These are phyloP conservation scores for Kokia cookei DNA, from an alignment of 441 rosid species.

Conservation along the genomic window DNA sequence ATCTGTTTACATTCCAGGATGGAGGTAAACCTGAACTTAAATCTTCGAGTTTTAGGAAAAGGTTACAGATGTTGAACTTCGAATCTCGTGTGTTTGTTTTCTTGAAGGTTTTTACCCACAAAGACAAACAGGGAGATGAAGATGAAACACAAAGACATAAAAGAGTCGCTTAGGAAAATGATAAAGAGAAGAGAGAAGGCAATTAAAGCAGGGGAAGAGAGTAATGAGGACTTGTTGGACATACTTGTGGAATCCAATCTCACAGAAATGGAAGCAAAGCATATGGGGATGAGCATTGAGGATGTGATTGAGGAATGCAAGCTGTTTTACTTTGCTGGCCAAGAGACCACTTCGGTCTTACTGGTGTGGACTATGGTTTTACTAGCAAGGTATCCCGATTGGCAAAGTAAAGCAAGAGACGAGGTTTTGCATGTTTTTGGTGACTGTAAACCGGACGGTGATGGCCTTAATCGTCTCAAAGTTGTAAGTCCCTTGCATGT, in stretches of 20 bases:
- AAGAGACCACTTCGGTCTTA: conserved; percentile 18
- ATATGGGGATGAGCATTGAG: conserved; percentile 14
- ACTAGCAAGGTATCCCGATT: conserved; percentile 11
- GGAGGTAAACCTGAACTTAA: conserved; percentile 5
- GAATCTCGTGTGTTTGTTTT: background rate
- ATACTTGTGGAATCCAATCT: conserved; percentile 20
- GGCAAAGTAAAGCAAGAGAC: conserved; percentile 27
- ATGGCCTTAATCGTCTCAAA: conserved; percentile 33
- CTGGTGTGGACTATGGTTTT: conserved; percentile 24
- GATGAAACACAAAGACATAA: background rate
- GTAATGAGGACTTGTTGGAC: conserved; percentile 16
- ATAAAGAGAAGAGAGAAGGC: conserved; percentile 15
- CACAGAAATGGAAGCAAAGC: conserved; percentile 15
- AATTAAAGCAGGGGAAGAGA: background rate
- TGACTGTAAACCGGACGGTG: conserved; percentile 17
- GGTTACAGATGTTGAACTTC: background rate
- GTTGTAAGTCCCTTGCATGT: conserved; percentile 18
- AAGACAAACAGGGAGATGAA: conserved; percentile 14
- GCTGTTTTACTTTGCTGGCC: conserved; percentile 24
- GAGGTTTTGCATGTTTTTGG: conserved; percentile 30
- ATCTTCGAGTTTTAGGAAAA: background rate
- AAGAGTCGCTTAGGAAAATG: conserved; percentile 1
- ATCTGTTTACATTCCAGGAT: conserved; percentile 4
- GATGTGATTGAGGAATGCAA: conserved; percentile 32
- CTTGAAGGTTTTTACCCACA: conserved; percentile 14